Evolutionary conservation across 345 rosid species (phyloP), one percentile per base, ranked within the genome.

Genomic region (Hibiscus trionum): DNA sequence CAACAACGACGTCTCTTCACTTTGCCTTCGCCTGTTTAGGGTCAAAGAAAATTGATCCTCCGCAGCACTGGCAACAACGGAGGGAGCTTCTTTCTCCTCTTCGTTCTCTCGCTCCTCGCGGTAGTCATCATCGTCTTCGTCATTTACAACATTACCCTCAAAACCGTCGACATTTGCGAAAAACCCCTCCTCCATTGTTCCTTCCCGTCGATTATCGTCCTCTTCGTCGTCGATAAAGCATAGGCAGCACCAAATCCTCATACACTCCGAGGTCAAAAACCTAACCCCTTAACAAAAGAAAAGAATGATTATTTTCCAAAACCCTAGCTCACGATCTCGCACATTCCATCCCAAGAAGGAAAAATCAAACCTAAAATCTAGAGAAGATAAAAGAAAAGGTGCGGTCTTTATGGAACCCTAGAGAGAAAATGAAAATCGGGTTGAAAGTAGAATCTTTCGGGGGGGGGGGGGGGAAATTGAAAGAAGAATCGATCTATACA

Each of bases 221-320:
- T 76, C 77, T 46, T 79, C 85, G 76, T 79, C 82, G 75, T 77
- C 83, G 79, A 72, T 77, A 86, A 91, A 89, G 83, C 92, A 90
- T 17, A 81, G 70, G 78, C 87, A 86, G 75, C 90, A 88, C 95
- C 91, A 88, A 83, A 82, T 88, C 91, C 80, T 94, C 93, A 91
- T 91, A 80, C 97, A 91, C 83, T 74, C 61, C 44, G 66, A 76
- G 68, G 73, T 17, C 33, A 56, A 69, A 71, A 53, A 55, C 24
- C 17, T 59, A 17, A 56, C 64, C 39, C 69, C 42, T n/a, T 29
- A 0, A 10, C 1, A 66, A 6, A 1, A 62, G 46, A 12, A 37
- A 0, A 61, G 4, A 37, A 35, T 0, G 8, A 4, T 31, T 31
- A 4, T 7, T 37, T 37, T 37, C 1, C 1, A 73, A 74, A 85